Evolutionary conservation across 495 filamentous ascomycete species (phyloP).

Genomic region (Penicillium salamii): DNA sequence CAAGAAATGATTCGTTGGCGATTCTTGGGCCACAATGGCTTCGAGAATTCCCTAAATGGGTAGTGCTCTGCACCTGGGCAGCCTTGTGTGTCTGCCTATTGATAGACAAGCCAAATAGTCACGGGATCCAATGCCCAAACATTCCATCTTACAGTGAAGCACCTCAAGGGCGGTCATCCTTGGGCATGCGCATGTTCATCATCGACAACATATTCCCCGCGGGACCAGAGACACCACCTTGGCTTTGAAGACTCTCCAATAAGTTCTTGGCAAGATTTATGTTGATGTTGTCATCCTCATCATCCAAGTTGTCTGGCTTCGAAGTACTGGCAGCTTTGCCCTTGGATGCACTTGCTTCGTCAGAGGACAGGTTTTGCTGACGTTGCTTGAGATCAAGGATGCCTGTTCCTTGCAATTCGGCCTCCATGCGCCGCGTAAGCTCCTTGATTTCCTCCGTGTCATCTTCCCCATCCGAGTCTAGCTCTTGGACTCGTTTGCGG

Average conservation of each 20-base stretch:
- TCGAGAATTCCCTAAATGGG: too few species aligned
- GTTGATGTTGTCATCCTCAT: conserved; percentile 67
- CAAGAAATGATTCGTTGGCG: too few species aligned
- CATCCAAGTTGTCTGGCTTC: conserved; percentile 8
- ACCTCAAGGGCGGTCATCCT: conserved; percentile 59
- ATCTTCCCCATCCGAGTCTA: conserved; percentile 48
- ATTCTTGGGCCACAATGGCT: too few species aligned
- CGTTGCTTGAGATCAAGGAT: conserved; percentile 63
- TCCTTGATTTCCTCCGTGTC: conserved; percentile 69
- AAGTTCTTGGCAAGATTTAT: conserved; percentile 88
- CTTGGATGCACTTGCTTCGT: conserved; percentile 12
- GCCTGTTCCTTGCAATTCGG: conserved; percentile 73
- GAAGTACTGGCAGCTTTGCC: conserved; percentile 20
- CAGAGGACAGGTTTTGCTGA: conserved; percentile 21
- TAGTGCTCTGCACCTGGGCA: too few species aligned
- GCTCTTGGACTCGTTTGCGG: conserved; percentile 42
- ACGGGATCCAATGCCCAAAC: too few species aligned
- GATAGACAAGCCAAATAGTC: too few species aligned
- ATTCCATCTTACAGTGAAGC: too few species aligned
- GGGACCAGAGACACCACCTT: conserved; percentile 80
- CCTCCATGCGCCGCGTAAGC: conserved; percentile 74
- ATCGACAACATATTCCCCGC: conserved; percentile 80
- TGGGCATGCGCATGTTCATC: conserved; percentile 77
- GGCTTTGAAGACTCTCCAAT: conserved; percentile 86
- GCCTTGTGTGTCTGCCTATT: too few species aligned